Conservation (phyloP, 2,329 filamentous ascomycete genomes). For the Fusarium albosuccineum region DNA sequence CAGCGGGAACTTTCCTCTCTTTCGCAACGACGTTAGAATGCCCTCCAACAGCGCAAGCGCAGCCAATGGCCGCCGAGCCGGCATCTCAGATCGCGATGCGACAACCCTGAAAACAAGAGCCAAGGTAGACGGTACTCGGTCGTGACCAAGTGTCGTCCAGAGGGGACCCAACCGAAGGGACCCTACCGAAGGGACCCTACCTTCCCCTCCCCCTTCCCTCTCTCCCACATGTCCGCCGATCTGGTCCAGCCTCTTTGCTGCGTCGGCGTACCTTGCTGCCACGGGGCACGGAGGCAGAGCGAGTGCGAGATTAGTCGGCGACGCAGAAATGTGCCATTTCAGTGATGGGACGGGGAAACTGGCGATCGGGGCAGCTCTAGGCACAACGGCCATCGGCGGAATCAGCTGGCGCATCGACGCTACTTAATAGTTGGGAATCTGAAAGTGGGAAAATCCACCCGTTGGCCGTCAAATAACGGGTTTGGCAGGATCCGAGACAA, state of each 20-base stretch:
- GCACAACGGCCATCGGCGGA: slow-evolving; percentile 24
- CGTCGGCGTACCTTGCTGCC: not conserved
- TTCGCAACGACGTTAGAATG: not conserved
- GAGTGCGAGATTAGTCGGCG: not conserved
- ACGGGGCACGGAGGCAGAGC: not conserved
- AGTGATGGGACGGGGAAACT: slow-evolving; percentile 23
- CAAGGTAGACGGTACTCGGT: slow-evolving; percentile 31
- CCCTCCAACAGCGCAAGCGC: slow-evolving; percentile 10
- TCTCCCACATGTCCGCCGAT: slow-evolving; percentile 28
- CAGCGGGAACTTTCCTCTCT: not conserved
- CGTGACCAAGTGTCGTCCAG: slow-evolving; percentile 2
- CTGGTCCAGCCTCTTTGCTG: not conserved
- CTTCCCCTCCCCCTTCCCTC: slow-evolving; percentile 4
- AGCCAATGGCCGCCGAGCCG: slow-evolving; percentile 23
- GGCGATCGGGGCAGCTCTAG: slow-evolving; percentile 27
- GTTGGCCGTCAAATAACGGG: slow-evolving; percentile 14
- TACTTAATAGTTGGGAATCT: slow-evolving; percentile 27
- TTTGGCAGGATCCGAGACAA: slow-evolving; percentile 31
- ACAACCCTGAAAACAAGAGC: slow-evolving; percentile 7
- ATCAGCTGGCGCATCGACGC: slow-evolving; percentile 31
- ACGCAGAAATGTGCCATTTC: not conserved
- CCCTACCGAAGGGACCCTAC: slow-evolving; percentile 30
- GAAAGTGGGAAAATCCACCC: slow-evolving; percentile 13
- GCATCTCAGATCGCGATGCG: slow-evolving; percentile 33
- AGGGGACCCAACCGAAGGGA: not conserved